Percentiles rank a stretch among this genome's conserved stretches.
phyloP scores from a whole-genome alignment of 192 early-diverging fungal species.

The Anaeromyces robustus region DNA sequence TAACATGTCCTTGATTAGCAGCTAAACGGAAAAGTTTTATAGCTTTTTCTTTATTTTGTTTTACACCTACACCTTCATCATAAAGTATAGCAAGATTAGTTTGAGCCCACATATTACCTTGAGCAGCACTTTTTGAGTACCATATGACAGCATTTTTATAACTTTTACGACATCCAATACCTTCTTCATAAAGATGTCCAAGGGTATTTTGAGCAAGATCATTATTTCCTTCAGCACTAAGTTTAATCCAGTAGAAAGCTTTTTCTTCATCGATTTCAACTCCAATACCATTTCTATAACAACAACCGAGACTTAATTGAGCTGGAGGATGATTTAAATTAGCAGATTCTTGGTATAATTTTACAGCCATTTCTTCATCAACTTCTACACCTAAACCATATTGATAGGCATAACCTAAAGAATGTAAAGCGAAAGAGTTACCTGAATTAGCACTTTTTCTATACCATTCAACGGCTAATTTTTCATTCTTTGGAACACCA shows the following conservation, averaged over 20 bases:
- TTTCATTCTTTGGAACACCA: constrained; percentile 26
- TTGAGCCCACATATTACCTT: constrained; percentile 1
- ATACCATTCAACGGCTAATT: constrained; percentile 40
- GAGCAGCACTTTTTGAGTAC: constrained; percentile 4
- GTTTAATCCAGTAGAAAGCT: constrained; percentile 1
- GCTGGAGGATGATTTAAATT: background rate
- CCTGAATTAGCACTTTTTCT: constrained; percentile 29
- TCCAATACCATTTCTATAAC: constrained; percentile 21
- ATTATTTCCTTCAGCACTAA: background rate
- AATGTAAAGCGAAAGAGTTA: constrained; percentile 31
- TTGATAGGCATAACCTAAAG: constrained; percentile 27
- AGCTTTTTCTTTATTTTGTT: background rate
- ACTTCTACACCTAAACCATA: constrained; percentile 3
- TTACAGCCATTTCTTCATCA: background rate
- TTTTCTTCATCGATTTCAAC: constrained; percentile 3
- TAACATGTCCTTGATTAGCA: background rate
- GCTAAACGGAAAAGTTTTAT: background rate
- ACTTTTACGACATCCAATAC: background rate
- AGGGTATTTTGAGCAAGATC: background rate
- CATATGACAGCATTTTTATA: background rate
- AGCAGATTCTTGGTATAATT: background rate
- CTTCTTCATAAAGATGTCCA: background rate
- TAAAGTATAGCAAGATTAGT: background rate
- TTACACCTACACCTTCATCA: background rate
- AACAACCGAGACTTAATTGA: constrained; percentile 2